Conservation (phyloP, 768 basidiomycete species). For the Epithele typhae region DNA sequence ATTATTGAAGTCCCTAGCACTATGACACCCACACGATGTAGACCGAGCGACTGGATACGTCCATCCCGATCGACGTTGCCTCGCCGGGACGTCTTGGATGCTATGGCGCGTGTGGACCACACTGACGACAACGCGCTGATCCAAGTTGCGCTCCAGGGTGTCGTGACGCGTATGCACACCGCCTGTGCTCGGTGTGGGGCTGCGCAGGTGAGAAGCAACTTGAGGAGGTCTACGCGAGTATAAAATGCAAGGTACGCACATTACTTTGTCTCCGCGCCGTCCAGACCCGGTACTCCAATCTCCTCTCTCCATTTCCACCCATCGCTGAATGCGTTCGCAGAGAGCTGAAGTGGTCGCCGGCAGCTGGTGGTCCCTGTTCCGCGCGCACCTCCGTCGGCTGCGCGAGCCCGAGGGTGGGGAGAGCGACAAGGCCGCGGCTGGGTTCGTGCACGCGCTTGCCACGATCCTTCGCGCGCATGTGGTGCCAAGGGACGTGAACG, state of each 20-base stretch:
- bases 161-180: slow-evolving; percentile 1
- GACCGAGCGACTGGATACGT: too few species aligned
- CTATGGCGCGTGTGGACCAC: too few species aligned
- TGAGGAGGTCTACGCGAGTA: slow-evolving; percentile 1
- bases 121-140: background rate
- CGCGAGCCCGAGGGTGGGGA: background rate
- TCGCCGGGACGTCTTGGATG: too few species aligned
- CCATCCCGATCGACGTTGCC: too few species aligned
- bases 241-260: background rate
- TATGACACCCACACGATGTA: too few species aligned
- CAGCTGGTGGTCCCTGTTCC: slow-evolving; percentile 12
- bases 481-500: background rate
- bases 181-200: slow-evolving; percentile 7
- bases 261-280: background rate
- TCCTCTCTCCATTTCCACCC: too few species aligned
- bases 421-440: background rate
- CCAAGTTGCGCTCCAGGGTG: slow-evolving; percentile 12
- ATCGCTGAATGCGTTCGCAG: background rate
- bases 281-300: too few species aligned
- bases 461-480: slow-evolving; percentile 1
- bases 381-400: slow-evolving; percentile 1
- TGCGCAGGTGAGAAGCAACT: background rate
- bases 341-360: slow-evolving; percentile 9
- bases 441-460: background rate
- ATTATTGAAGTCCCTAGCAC: too few species aligned